phyloP scores from a whole-genome alignment of 345 rosid genomes.

The Noccaea bulbosa region DNA sequence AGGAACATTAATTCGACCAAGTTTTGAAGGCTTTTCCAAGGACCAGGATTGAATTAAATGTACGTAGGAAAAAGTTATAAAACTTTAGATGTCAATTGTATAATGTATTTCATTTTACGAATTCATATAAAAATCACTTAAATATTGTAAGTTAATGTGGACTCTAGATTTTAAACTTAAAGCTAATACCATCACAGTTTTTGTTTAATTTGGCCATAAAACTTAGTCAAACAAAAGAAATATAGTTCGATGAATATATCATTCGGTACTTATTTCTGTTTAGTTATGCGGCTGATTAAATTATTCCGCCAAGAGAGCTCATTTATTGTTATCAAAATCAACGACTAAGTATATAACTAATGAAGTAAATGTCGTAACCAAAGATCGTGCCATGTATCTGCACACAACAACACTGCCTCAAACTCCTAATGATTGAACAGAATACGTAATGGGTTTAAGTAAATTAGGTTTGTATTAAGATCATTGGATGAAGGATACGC shows the following conservation, averaged over 20 bases:
- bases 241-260: conserved; percentile 12
- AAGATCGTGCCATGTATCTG: conserved; percentile 46
- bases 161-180: background rate
- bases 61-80: background rate
- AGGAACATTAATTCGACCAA: background rate
- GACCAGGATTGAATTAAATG: background rate
- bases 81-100: background rate
- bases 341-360: conserved; percentile 30
- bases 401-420: conserved; percentile 35
- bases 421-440: conserved; percentile 39
- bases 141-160: background rate
- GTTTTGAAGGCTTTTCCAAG: background rate
- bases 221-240: conserved; percentile 14
- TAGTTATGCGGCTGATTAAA: conserved; percentile 30
- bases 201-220: background rate
- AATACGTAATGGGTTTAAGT: conserved; percentile 19
- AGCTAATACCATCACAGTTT: conserved; percentile 3
- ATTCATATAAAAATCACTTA: background rate
- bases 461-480: conserved; percentile 20
- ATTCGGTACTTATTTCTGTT: conserved; percentile 12
- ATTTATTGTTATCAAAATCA: conserved; percentile 20
- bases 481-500: conserved; percentile 18
- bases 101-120: background rate
- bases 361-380: conserved; percentile 22
- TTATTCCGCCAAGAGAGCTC: conserved; percentile 32